Base-by-base conservation (phyloP, 495 filamentous ascomycete genomes). In the Cercophora newfieldiana region DNA sequence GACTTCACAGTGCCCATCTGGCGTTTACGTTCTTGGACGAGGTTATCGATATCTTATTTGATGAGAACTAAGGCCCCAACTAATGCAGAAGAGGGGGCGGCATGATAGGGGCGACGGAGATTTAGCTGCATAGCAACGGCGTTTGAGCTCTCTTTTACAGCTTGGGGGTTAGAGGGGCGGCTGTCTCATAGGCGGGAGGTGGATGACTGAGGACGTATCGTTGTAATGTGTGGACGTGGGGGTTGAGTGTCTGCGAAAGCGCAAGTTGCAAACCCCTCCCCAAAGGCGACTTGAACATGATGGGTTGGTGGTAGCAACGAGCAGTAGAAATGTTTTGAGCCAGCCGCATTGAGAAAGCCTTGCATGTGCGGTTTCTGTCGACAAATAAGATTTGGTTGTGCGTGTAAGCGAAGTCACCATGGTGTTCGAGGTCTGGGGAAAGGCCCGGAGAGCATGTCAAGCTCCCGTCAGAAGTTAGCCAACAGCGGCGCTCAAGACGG, bases 1-100 rank as follows among this genome's bases (percentile, higher is more conserved):
- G 8, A 22, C 7, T 10, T 18, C 47, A 31, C 67, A 93, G 91
- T 78, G 85, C 89, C 6, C 91, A 94, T 74, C 78, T 96, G 31
- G 83, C 85, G 16, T 95, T 94, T 72, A 91, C 89, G 0, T 80
- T 95, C 26, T 69, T 96, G 57, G 92, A 96, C 73, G 92, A 94
- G 78, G 74, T 95, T 51, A 78, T 94, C 12, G 80, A 89, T 65
- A 85, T 91, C 50, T 73, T 94, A 57, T 95, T 95, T 79, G 86
- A 82, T 7, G 82, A 83, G 51, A 57, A 31, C 61, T 78, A 59
- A 72, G 30, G 28, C 61, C 48, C 22, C 19, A 28, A 21, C 28
- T 67, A 16, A 22, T 44, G 59, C 21, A 21, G 26, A 24, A 29
- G 53, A 59, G n/a, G 56, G 58, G 25, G 30, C 10, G 31, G 25